Evolutionary conservation across 2,329 filamentous ascomycete species (phyloP).

Genomic region (Bipolaris gigantea): DNA sequence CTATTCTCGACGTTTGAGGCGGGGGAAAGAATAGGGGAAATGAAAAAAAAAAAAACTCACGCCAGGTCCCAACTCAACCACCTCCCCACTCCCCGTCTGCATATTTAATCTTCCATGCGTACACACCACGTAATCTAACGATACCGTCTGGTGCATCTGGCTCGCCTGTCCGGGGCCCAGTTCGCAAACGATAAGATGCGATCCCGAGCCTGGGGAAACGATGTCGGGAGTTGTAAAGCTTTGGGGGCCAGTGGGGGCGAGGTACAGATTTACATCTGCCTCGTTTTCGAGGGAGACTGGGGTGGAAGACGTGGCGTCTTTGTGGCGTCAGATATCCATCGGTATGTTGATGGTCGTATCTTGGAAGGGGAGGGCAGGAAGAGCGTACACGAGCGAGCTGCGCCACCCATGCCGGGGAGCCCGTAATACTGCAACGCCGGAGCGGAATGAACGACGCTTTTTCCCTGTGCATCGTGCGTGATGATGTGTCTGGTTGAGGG

Average conservation of each 20-base stretch:
- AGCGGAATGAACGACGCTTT: background rate
- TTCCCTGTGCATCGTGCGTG: background rate
- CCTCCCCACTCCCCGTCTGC: slow-evolving; percentile 15
- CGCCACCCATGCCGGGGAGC: background rate
- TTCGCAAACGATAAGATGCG: slow-evolving; percentile 7
- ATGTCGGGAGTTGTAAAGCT: background rate
- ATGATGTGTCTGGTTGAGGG: background rate
- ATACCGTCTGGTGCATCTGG: slow-evolving; percentile 22
- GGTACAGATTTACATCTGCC: background rate
- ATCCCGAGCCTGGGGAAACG: background rate
- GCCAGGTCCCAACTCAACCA: background rate
- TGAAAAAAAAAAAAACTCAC: background rate
- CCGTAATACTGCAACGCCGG: background rate
- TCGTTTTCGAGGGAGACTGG: background rate
- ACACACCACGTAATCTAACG: slow-evolving; percentile 25
- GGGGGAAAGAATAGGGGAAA: too few relatives aligned
- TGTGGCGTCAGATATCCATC: too few relatives aligned
- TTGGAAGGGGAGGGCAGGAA: too few relatives aligned
- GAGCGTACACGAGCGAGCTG: background rate
- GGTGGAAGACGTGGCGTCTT: too few relatives aligned
- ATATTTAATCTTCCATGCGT: slow-evolving; percentile 21
- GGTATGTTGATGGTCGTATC: too few relatives aligned
- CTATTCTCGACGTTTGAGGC: background rate
- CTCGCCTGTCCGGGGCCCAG: slow-evolving; percentile 16
- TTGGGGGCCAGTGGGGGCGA: background rate